Evolutionary conservation across 352 stramenopile species (phyloP).

Genomic region (Pythium rishiriense): DNA sequence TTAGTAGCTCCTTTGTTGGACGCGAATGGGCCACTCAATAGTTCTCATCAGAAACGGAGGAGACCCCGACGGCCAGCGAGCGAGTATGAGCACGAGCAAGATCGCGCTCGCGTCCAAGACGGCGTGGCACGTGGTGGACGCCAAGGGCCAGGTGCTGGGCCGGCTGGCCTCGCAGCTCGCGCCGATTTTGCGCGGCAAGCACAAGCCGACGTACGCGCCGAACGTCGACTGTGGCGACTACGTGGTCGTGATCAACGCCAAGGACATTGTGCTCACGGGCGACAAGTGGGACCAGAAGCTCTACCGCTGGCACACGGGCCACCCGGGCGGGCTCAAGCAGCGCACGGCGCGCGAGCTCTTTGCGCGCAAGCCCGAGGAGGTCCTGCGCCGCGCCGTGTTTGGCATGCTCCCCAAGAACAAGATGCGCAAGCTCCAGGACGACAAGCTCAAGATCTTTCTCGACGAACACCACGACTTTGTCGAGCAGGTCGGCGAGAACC

Average conservation of each 20-base stretch:
- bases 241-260: slow-evolving; percentile 97
- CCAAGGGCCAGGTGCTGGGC: slow-evolving; percentile 94
- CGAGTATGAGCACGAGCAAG: slow-evolving; percentile 69
- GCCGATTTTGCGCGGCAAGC: slow-evolving; percentile 96
- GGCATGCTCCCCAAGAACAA: slow-evolving; percentile 98
- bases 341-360: slow-evolving; percentile 94
- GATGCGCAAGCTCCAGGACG: slow-evolving; percentile 92
- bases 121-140: slow-evolving; percentile 97
- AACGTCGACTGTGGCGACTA: slow-evolving; percentile 98
- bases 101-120: slow-evolving; percentile 80
- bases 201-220: slow-evolving; percentile 98
- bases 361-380: slow-evolving; percentile 93
- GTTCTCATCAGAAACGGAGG: not conserved
- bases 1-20: slow-evolving; percentile 4
- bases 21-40: slow-evolving; percentile 1
- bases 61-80: not conserved
- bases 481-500: slow-evolving; percentile 85
- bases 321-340: slow-evolving; percentile 96
- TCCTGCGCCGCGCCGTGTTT: slow-evolving; percentile 95
- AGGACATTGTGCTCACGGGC: slow-evolving; percentile 94
- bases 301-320: slow-evolving; percentile 98
- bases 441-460: slow-evolving; percentile 97
- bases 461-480: slow-evolving; percentile 92
- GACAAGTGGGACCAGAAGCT: slow-evolving; percentile 98
- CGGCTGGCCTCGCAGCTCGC: slow-evolving; percentile 95